Percentiles rank a stretch among this genome's conserved stretches.
phyloP scores from a whole-genome alignment of 129 eudicot genomes.

The Cynara cardunculus region DNA sequence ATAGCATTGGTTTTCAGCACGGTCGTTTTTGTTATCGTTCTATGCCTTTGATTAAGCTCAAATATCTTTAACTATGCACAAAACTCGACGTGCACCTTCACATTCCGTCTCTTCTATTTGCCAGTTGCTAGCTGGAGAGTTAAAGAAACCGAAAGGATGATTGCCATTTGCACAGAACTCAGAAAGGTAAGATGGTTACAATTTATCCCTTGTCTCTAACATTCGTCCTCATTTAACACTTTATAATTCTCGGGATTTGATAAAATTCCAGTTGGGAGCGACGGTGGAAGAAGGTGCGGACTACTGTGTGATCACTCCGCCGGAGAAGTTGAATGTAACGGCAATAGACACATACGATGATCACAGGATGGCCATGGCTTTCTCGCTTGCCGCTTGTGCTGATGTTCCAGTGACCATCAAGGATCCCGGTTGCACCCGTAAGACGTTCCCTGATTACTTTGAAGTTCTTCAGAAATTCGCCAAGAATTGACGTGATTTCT shows the following conservation, averaged over 20 bases:
- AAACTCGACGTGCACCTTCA: too few relatives aligned
- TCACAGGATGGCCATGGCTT: slow-evolving; percentile 98
- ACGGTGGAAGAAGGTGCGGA: slow-evolving; percentile 96
- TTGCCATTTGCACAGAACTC: slow-evolving; percentile 98
- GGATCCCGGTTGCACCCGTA: slow-evolving; percentile 91
- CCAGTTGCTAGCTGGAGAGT: slow-evolving; percentile 99
- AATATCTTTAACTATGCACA: too few relatives aligned
- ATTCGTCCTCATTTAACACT: neutral
- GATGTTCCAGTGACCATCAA: slow-evolving; percentile 93
- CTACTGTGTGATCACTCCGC: slow-evolving; percentile 91
- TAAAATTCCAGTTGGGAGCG: slow-evolving; percentile 79
- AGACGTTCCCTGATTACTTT: slow-evolving; percentile 94
- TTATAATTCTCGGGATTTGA: neutral
- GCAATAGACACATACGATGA: slow-evolving; percentile 89
- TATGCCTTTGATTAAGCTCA: too few relatives aligned
- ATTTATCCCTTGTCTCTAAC: neutral
- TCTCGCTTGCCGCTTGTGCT: slow-evolving; percentile 93
- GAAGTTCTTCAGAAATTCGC: slow-evolving; percentile 73
- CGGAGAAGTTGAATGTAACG: slow-evolving; percentile 72
- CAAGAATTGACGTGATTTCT: slow-evolving; percentile 39
- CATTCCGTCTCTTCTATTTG: neutral
- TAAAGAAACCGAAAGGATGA: slow-evolving; percentile 98
- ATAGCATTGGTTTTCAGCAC: neutral
- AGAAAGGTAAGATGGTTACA: slow-evolving; percentile 53
- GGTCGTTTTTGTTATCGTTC: neutral